Base-by-base conservation (phyloP, 371 early-diverging fungal genomes). In the Rhizopus stolonifer region DNA sequence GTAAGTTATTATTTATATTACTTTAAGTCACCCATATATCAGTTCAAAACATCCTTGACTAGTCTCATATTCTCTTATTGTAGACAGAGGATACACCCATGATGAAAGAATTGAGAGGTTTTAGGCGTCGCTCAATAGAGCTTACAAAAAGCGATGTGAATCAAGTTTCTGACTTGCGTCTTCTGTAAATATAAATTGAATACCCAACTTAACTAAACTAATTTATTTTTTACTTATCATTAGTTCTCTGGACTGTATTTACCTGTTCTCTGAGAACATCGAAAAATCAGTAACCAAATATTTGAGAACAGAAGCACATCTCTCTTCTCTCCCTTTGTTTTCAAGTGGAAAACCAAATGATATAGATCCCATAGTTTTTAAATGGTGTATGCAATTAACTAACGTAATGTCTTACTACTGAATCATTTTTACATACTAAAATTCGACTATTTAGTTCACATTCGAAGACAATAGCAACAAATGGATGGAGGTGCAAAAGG, bases 141-240 rank as follows among this genome's bases (percentile, higher is more conserved):
- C 19, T 45, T 26, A 54, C 54, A 21, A 17, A 38, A 24, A 29
- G 18, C 7, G n/a, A 46, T 19, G 46, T 24, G 15, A 54, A 45
- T 46, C 54, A 54, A 44, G 52, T 52, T 42, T 52, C 52, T 32
- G 52, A 52, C 25, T 29, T 52, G 26, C 26, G 52, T 21, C 32
- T 52, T 19, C 32, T 52, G 52, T 52, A 52, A 33, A 34, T 48
- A 48, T 34, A 48, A 18, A 33, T 48, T 14, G 4, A 48, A 22
- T 33, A 33, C 2, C 3, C 39, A 38, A 38, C 23, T 38, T 24
- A 34, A 34, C 24, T 36, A 38, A 24, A 39, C 50, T 38, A 38
- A 38, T 49, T 24, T 38, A 22, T 49, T 49, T 19, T 31, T 38
- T 49, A 49, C 46, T 23, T 24, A 49, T 25, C 25, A 48, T 32